Conservation (phyloP, 2,329 filamentous ascomycete species). For the Cladosporium sp. region DNA sequence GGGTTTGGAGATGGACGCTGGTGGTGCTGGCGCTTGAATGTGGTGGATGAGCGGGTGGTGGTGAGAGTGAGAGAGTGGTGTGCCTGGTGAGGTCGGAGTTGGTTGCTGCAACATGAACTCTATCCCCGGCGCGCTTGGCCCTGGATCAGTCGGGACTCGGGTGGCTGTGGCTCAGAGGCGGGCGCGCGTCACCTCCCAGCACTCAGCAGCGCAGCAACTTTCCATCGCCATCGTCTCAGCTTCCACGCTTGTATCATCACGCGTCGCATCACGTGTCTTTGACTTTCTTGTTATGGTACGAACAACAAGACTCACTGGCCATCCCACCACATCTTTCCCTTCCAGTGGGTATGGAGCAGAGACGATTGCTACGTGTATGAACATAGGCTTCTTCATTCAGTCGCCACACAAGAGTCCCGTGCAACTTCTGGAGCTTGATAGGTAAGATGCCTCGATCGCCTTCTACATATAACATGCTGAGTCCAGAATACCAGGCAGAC, state of each 20-base stretch:
- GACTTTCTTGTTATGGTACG: not conserved
- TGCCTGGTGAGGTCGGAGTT: not conserved
- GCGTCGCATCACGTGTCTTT: not conserved
- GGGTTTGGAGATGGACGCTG: not conserved
- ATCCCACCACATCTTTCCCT: not conserved
- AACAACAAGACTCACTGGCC: not conserved
- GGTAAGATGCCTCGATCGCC: not conserved
- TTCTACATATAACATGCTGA: not conserved
- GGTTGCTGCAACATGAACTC: slow-evolving; percentile 5
- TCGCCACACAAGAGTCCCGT: not conserved
- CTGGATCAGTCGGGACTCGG: not conserved
- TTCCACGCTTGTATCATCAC: not conserved
- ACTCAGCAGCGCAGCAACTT: not conserved
- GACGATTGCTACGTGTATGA: not conserved
- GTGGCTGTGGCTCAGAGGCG: not conserved
- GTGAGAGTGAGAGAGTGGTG: not conserved
- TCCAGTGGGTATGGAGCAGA: not conserved
- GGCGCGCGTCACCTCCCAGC: not conserved
- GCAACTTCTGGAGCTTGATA: not conserved
- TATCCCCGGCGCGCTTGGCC: slow-evolving; percentile 5
- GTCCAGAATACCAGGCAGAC: too few species aligned
- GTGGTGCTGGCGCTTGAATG: not conserved
- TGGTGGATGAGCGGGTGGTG: not conserved
- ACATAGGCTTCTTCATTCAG: too few species aligned
- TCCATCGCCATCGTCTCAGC: not conserved